Conservation (phyloP, 2,329 filamentous ascomycete genomes). For the Claviceps fusiformis region DNA sequence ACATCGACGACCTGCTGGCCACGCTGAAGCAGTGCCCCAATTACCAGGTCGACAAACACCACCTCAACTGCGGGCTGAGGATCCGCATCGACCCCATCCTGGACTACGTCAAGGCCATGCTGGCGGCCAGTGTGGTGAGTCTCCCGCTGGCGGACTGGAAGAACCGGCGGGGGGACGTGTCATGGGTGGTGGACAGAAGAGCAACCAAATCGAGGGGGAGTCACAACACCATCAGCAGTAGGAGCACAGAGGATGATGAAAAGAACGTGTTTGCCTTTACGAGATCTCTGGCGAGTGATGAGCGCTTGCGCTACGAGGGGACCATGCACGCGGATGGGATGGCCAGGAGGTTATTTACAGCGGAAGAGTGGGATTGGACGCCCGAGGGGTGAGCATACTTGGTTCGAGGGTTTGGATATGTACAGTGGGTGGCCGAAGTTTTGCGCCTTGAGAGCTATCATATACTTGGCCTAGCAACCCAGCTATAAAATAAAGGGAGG, state of each 20-base stretch:
- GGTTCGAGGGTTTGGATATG: not conserved
- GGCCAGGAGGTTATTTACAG: constrained; percentile 40
- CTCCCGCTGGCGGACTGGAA: constrained; percentile 34
- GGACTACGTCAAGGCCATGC: constrained; percentile 47
- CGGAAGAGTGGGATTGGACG: constrained; percentile 46
- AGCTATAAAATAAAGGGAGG: no score
- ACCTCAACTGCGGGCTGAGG: constrained; percentile 59
- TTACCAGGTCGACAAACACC: constrained; percentile 63
- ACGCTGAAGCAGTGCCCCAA: constrained; percentile 51
- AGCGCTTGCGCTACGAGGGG: constrained; percentile 34
- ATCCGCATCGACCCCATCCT: constrained; percentile 52
- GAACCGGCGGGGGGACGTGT: constrained; percentile 21
- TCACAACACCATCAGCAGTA: not conserved
- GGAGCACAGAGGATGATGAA: constrained; percentile 6
- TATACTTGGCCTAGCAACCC: no score
- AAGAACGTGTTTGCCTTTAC: constrained; percentile 33
- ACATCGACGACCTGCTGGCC: constrained; percentile 46
- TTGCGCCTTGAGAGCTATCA: no score
- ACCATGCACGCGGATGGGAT: constrained; percentile 36
- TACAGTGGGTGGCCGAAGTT: no score
- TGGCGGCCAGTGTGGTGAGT: constrained; percentile 32
- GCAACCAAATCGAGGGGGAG: not conserved
- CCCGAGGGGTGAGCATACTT: constrained; percentile 32
- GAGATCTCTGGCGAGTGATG: constrained; percentile 34
- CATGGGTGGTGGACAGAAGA: constrained; percentile 25